Base-by-base conservation (phyloP, 768 basidiomycete genomes). In the Nidularia pulvinata region DNA sequence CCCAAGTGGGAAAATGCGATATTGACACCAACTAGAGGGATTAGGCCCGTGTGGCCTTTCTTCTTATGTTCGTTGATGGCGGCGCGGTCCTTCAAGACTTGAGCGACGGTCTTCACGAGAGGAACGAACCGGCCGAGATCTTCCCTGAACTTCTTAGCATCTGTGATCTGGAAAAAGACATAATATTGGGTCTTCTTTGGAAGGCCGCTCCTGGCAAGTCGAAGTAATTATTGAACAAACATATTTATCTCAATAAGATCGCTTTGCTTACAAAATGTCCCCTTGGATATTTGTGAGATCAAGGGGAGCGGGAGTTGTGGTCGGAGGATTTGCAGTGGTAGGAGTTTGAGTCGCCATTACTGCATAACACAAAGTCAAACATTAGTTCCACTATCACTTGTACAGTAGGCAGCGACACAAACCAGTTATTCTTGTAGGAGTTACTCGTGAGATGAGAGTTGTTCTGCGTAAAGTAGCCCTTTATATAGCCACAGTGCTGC, bases 141-240 rank as follows among this genome's bases (percentile, higher is more conserved):
- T 22, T 60, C 58, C 57, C 74, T 74, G 70, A 85, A 85, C 32
- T 61, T 59, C 4, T 58, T 57, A 49, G 64, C 71, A 59, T 85
- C 55, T 48, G 65, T 64, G 59, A 85, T 77, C 50, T 75, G 64
- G 73, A 83, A 84, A 67, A 85, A 81, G 53, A 75, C 68, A 60
- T 77, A 82, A 7, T 67, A 64, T 55, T 84, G 74, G 5, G 71
- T 73, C 66, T 77, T 79, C 75, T 85, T 85, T 6, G 76, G 79
- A 39, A 84, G 73, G 14, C 83, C 83, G 37, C 73, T 71, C 58
- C 82, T 83, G 52, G 19, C 43, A 52, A 33, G 19, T 46, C n/a
- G 32, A 6, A 9, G 45, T 22, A 49, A 42, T 4, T 3, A 42
- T 42, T 42, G 33, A n/a, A 25, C 43, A 19, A 48, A 33, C 19